These are phyloP conservation scores for Corchorus olitorius DNA, from an alignment of 345 rosid genomes.

Conservation along the genomic window DNA sequence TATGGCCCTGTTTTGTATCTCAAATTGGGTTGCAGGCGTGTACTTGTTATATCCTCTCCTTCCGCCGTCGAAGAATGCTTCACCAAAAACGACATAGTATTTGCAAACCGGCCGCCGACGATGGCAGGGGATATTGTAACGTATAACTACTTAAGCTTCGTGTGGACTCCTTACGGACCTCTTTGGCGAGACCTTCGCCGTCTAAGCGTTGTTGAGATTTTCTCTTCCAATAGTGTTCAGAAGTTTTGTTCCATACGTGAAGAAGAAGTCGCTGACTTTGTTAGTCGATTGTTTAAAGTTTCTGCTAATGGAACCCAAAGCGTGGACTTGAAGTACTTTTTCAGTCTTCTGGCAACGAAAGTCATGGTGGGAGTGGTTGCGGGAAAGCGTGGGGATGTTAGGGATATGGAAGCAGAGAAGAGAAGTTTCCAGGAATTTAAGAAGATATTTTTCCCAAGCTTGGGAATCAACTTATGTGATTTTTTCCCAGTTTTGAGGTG, in stretches of 20 bases:
- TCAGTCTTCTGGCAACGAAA: constrained; percentile 31
- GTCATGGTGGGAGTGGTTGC: constrained; percentile 32
- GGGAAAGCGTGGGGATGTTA: constrained; percentile 28
- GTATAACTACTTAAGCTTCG: constrained; percentile 33
- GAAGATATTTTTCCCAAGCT: constrained; percentile 37
- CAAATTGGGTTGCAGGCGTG: constrained; percentile 33
- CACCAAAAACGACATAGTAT: constrained; percentile 47
- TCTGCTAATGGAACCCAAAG: constrained; percentile 7
- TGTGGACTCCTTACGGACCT: constrained; percentile 48
- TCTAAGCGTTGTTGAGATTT: constrained; percentile 40
- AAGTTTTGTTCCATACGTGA: constrained; percentile 26
- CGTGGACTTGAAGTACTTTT: constrained; percentile 34
- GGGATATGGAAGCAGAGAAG: constrained; percentile 36
- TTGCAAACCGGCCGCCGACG: constrained; percentile 53
- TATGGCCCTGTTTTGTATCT: constrained; percentile 50
- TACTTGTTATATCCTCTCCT: constrained; percentile 49
- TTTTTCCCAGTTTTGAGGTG: constrained; percentile 45
- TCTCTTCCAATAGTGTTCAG: constrained; percentile 36
- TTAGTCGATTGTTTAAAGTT: constrained; percentile 26
- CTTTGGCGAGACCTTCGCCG: constrained; percentile 58
- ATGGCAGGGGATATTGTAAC: constrained; percentile 42
- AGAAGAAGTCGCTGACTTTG: constrained; percentile 33
- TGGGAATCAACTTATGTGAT: constrained; percentile 43
- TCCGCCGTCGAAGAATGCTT: constrained; percentile 49
- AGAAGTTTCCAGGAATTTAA: constrained; percentile 43